A percentile compares a stretch with the other conserved stretches of the same genome.
These are phyloP conservation scores for Mycena albidolilacea DNA, from an alignment of 768 basidiomycete species.

Conservation along the genomic window DNA sequence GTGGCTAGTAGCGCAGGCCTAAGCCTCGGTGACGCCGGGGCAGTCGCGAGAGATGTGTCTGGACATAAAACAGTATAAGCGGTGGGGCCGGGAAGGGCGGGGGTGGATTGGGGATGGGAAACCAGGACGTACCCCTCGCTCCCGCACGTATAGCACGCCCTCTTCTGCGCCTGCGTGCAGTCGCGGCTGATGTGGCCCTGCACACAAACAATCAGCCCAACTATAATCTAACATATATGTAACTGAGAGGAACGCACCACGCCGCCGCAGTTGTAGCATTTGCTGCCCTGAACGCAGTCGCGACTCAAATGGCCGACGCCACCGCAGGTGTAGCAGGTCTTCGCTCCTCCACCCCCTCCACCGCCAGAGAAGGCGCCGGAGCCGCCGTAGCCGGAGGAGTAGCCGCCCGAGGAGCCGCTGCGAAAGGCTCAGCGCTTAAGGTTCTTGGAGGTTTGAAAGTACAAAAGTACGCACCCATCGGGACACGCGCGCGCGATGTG, in stretches of 20 bases:
- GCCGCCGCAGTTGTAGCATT: conserved; percentile 90
- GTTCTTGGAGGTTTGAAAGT: no score
- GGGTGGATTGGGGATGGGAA: neutral
- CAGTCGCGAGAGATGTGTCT: conserved; percentile 92
- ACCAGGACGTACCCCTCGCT: conserved; percentile 74
- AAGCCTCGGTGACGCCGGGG: conserved; percentile 57
- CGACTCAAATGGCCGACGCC: conserved; percentile 90
- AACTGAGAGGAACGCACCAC: conserved; percentile 63
- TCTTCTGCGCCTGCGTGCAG: conserved; percentile 87
- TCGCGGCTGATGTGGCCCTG: conserved; percentile 91
- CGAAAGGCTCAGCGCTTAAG: no score
- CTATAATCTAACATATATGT: neutral
- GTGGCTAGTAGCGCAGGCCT: conserved; percentile 18
- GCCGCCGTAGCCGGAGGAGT: conserved; percentile 31
- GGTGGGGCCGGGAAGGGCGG: neutral
- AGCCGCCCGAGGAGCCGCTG: conserved; percentile 1
- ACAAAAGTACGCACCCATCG: conserved; percentile 63
- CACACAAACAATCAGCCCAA: conserved; percentile 13
- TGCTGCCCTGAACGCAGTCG: conserved; percentile 89
- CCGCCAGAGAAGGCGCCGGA: conserved; percentile 46
- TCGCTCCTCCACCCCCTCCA: conserved; percentile 9
- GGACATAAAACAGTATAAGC: neutral
- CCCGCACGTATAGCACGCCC: conserved; percentile 88
- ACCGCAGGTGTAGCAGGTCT: conserved; percentile 82
- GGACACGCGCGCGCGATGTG: conserved; percentile 91